Evolutionary conservation across 768 basidiomycete genomes (phyloP).

Genomic region (Lyophyllum decastes): DNA sequence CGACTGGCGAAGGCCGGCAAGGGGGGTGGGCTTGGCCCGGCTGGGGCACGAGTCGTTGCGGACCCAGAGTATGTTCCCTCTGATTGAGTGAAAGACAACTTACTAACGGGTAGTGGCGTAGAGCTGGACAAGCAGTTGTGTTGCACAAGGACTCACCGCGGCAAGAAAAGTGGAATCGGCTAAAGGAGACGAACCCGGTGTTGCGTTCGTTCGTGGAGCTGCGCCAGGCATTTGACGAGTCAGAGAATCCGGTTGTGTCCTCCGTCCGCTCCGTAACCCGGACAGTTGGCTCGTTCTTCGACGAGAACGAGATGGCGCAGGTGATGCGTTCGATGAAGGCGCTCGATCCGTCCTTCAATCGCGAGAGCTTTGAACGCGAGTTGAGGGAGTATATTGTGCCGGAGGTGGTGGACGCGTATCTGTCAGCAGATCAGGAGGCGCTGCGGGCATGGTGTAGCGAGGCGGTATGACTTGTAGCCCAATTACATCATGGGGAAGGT

Average conservation of each 20-base stretch:
- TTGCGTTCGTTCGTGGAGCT: constrained; percentile 59
- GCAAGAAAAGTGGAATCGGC: constrained; percentile 76
- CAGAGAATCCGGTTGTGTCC: constrained; percentile 86
- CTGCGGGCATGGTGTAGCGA: constrained; percentile 93
- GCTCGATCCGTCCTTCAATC: constrained; percentile 86
- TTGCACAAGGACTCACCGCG: constrained; percentile 80
- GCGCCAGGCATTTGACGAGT: constrained; percentile 82
- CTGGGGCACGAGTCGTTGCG: constrained; percentile 54
- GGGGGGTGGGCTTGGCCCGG: constrained; percentile 53
- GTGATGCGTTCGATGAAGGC: constrained; percentile 84
- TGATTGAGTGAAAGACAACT: too few species aligned
- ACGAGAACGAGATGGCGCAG: constrained; percentile 98
- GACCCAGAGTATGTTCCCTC: constrained; percentile 73
- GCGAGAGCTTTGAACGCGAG: constrained; percentile 87
- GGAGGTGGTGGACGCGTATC: constrained; percentile 94
- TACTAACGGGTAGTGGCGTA: constrained; percentile 25
- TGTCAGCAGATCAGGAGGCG: constrained; percentile 86
- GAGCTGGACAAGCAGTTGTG: constrained; percentile 85
- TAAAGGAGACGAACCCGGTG: constrained; percentile 82
- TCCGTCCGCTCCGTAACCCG: constrained; percentile 82
- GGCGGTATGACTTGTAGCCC: constrained; percentile 59
- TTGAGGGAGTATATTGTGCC: constrained; percentile 96
- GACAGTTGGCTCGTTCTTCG: constrained; percentile 87
- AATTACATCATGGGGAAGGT: constrained; percentile 8
- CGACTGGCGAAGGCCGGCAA: constrained; percentile 87